Evolutionary conservation across 2,329 filamentous ascomycete genomes (phyloP).

Genomic region (Chrysoporthe deuterocubensis): DNA sequence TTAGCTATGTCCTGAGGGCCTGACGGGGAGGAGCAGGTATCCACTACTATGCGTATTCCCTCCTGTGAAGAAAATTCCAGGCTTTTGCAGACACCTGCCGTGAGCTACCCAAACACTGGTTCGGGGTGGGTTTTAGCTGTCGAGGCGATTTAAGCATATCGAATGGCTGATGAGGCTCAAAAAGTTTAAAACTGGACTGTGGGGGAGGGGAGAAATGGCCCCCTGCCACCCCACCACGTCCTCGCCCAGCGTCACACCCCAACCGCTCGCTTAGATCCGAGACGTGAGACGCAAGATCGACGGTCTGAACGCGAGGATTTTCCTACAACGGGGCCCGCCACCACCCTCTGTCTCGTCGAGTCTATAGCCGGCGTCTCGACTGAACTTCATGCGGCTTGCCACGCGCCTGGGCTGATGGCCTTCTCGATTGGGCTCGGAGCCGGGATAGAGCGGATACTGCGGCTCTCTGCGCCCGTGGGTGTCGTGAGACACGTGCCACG

Average conservation of each 20-base stretch:
- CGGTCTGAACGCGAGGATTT: conserved; percentile 24
- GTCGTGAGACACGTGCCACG: conserved; percentile 3
- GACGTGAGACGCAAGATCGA: conserved; percentile 25
- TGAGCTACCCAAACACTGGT: neutral
- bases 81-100: neutral
- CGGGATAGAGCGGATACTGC: neutral
- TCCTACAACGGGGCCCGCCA: neutral
- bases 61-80: conserved; percentile 13
- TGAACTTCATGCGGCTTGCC: neutral
- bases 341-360: neutral
- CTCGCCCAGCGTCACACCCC: neutral
- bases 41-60: neutral
- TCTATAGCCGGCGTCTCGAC: conserved; percentile 1
- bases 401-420: neutral
- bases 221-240: neutral
- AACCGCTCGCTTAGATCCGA: conserved; percentile 14
- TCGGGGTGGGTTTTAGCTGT: neutral
- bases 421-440: neutral
- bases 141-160: conserved; percentile 1
- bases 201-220: neutral
- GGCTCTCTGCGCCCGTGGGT: neutral
- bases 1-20: neutral
- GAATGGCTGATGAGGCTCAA: conserved; percentile 12
- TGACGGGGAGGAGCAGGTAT: neutral
- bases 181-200: conserved; percentile 1